Base-by-base conservation (phyloP, 2,329 filamentous ascomycete genomes). In the Phialophora expanda region DNA sequence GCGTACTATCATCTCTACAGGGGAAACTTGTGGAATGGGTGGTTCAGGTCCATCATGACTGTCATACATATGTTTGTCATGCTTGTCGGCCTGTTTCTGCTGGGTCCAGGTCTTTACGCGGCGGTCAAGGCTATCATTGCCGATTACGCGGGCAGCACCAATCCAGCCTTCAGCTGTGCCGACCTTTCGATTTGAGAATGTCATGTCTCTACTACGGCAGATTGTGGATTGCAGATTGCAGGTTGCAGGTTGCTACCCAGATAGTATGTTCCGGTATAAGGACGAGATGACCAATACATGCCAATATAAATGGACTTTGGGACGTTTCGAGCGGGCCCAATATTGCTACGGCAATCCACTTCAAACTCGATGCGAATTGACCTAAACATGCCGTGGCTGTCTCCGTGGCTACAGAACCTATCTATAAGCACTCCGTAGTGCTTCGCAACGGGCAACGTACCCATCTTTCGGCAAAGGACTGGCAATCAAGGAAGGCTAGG, bases 41-140 rank as follows among this genome's bases (percentile, higher is more conserved):
- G 73, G 0, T 64, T 70, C 0, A 75, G 80, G 61, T 76, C 76
- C 6, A 66, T 79, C 5, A 78, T 82, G 78, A 81, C 80, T 3
- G 66, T 82, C 12, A 72, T 82, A 6, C 81, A 84, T 72, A 66
- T 78, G 0, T 76, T 84, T 62, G 75, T 84, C 12, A 76, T 84
- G 78, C 11, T 75, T 4, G 74, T 74, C 48, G 83, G 83, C 0
- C 69, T 85, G 68, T 84, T 85, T 70, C 67, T 84, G 66, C 74
- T 84, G 17, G 83, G 83, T 3, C 83, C 82, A 0, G 83, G 83
- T 0, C 69, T 84, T n/a, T 84, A 84, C 72, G 82, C 82, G 34
- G 83, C 83, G 14, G 79, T 83, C 4, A 75, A 84, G 74, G 82
- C 83, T 11, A 84, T 84, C 60, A 83, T 84, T 62, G 77, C 76